Base-by-base conservation (phyloP, 371 early-diverging fungal species). In the Blastocladiella emersonii region DNA sequence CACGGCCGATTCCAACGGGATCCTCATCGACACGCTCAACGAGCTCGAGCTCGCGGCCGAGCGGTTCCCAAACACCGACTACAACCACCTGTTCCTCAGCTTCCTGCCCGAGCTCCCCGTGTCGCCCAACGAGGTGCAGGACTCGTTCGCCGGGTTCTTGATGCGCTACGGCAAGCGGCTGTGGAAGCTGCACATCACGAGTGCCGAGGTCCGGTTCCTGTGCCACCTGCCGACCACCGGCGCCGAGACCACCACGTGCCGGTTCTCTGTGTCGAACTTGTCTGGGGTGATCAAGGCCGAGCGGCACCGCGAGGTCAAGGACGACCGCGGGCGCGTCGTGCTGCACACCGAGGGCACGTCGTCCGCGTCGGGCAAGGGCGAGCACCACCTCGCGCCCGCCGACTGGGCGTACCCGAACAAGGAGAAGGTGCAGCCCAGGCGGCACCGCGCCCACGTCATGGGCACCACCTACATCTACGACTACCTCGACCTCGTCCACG, bases 391-490 rank as follows among this genome's bases (percentile, higher is more conserved):
- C 67, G 83, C 86, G 71, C 85, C 89, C 34, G 87, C 91, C 55
- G 76, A 80, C 60, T 84, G 86, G 57, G 89, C 88, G 68, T 93
- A 96, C 68, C 85, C 89, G 62, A 88, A 91, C 68, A 94, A 93
- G 84, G 93, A 93, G 72, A 84, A 88, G 83, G 84, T 98, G 64
- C 96, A 96, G 79, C 94, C 95, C 65, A 89, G 90, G 65, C 92
- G 98, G 69, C 92, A 94, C 83, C 91, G 92, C 85, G 98, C 95
- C 62, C 95, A 96, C 66, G 76, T 93, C 67, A 90, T 95, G 89
- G 96, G 94, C 53, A 98, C 98, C 19, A 93, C 97, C 27, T 98
- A 94, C 67, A 91, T 98, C 37, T 95, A 98, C 68, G 98, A 98
- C 70, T 98, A 93, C 85, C 92, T 93, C 10, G 94, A 93, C 64